Base-by-base conservation (phyloP, 73 alveolate genomes). In the Effrenium voratum region DNA sequence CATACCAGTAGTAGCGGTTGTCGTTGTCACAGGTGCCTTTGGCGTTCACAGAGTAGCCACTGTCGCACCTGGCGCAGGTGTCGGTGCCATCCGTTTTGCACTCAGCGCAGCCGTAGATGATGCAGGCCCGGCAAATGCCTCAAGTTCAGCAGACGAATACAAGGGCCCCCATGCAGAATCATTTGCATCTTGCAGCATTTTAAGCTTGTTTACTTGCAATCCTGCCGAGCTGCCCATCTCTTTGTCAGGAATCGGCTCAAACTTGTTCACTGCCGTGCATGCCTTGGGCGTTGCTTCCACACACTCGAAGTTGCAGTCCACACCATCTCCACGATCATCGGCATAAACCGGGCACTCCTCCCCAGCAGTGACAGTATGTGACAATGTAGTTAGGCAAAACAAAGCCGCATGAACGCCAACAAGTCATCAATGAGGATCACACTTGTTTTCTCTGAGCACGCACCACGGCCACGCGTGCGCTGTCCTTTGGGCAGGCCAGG, bases 71-170 rank as follows among this genome's bases (percentile, higher is more conserved):
- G 82, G 82, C 82, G 26, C 82, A 72, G 5, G 82, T 72, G 82
- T 72, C 82, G 30, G 13, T 22, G 82, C 82, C 82, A 36, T 72
- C 82, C 6, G 82, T 72, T 30, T 26, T 72, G 82, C 82, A 72
- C 82, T 72, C 82, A 32, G 82, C 82, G 6, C 82, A 72, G 50
- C 82, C 82, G 32, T 72, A 72, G 82, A 72, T 72, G 82, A 72
- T 72, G 82, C 82, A 72, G 45, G 82, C 82, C n/a, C 82, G 82
- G 82, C 82, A 72, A 26, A 72, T 72, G n/a, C 82, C 77, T 66
- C 45, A 32, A 40, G 77, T 6, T 66, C 72, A 57, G n/a, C 28
- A 57, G 28, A 57, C 34, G 72, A 26, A 24, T 26, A 32, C 28
- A 32, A 57, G 19, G 28, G 34, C 72, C 28, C 72, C 34, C 72